These are phyloP conservation scores for Aspergillus sparsus DNA, from an alignment of 495 filamentous ascomycete genomes.

Conservation along the genomic window DNA sequence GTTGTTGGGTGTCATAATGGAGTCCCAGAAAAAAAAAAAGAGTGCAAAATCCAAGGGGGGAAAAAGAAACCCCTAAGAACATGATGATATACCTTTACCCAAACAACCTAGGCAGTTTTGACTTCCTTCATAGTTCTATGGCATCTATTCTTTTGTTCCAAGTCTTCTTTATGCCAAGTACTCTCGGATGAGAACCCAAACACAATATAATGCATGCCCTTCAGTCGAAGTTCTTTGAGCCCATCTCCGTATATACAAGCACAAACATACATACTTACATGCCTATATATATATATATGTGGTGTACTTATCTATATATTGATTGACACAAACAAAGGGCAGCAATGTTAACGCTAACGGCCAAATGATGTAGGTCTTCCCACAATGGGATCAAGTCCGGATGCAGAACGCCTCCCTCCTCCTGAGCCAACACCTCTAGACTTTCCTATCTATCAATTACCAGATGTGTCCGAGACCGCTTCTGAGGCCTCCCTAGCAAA, in stretches of 20 bases:
- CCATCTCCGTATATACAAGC: background rate
- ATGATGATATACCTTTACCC: too few species aligned
- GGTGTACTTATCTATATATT: background rate
- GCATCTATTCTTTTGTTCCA: background rate
- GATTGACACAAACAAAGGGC: conserved; percentile 1
- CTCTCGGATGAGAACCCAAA: too few species aligned
- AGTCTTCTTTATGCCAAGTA: background rate
- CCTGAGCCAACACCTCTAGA: conserved; percentile 49
- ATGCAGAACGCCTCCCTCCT: conserved; percentile 49
- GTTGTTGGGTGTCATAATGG: too few species aligned
- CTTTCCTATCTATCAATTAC: conserved; percentile 48
- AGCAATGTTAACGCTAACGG: conserved; percentile 1
- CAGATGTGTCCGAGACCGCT: conserved; percentile 28
- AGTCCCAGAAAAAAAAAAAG: too few species aligned
- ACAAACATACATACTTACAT: background rate
- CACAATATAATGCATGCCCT: too few species aligned
- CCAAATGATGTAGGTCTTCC: conserved; percentile 32
- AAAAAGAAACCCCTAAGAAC: too few species aligned
- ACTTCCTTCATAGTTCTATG: background rate
- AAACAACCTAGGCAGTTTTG: background rate
- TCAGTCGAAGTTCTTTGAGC: background rate
- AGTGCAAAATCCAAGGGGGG: too few species aligned
- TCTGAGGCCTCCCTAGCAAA: conserved; percentile 34
- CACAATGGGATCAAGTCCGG: conserved; percentile 39
- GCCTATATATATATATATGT: background rate